phyloP scores from a whole-genome alignment of 352 stramenopile species.

The Globisporangium megalacanthum region DNA sequence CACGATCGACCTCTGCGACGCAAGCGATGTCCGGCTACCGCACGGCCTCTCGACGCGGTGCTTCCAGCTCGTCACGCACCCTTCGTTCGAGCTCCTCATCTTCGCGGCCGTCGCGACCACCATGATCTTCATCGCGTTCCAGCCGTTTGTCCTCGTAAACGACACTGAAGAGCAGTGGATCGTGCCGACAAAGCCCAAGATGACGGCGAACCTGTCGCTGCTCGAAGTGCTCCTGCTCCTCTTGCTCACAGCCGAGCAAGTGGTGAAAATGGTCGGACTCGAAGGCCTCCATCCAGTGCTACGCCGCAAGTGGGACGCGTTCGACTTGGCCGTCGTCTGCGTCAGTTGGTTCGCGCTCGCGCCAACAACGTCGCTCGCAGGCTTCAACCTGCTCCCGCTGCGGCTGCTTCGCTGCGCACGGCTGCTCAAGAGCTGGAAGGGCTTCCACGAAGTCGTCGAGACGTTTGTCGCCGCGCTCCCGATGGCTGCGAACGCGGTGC shows the following conservation, averaged over 20 bases:
- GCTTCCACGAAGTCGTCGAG: constrained; percentile 74
- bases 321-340: constrained; percentile 54
- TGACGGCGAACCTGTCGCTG: constrained; percentile 44
- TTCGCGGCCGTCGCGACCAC: constrained; percentile 53
- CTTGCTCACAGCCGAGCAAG: constrained; percentile 64
- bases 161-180: constrained; percentile 30
- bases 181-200: constrained; percentile 28
- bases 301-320: constrained; percentile 61
- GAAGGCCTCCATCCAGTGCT: constrained; percentile 59
- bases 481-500: constrained; percentile 64
- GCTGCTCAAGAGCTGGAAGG: constrained; percentile 69
- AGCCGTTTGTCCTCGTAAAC: constrained; percentile 37
- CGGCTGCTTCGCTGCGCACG: constrained; percentile 67
- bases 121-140: constrained; percentile 63
- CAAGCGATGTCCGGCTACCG: constrained; percentile 47
- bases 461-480: constrained; percentile 67
- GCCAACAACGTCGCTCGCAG: constrained; percentile 32
- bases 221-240: constrained; percentile 57
- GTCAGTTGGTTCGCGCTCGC: constrained; percentile 61
- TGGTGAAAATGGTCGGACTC: constrained; percentile 52
- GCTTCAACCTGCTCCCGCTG: constrained; percentile 69
- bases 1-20: constrained; percentile 36
- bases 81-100: constrained; percentile 70
- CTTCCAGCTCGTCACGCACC: constrained; percentile 64
- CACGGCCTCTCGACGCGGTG: constrained; percentile 42